A percentile compares a stretch with the other conserved stretches of the same genome.
phyloP scores from a whole-genome alignment of 1,139 yeast species.

The Sporopachydermia cereana region DNA sequence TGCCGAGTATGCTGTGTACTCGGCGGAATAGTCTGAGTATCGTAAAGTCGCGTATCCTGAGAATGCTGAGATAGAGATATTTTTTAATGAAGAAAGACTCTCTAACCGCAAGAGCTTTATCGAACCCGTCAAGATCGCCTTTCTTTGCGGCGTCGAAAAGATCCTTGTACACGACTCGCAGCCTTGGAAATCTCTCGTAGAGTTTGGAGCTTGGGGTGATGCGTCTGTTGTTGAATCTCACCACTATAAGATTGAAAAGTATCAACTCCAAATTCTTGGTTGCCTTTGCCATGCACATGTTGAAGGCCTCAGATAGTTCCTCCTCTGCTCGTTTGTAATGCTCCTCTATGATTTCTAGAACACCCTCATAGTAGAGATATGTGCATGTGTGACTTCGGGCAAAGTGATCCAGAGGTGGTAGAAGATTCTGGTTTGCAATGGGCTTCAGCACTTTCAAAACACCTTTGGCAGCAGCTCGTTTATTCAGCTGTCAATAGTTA shows the following conservation, averaged over 20 bases:
- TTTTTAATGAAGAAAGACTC: slow-evolving; percentile 43
- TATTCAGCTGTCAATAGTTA: slow-evolving; percentile 31
- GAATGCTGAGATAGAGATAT: slow-evolving; percentile 53
- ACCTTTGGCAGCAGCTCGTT: slow-evolving; percentile 67
- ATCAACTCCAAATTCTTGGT: slow-evolving; percentile 24
- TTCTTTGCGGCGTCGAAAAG: slow-evolving; percentile 36
- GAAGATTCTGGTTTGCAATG: slow-evolving; percentile 30
- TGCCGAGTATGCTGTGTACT: slow-evolving; percentile 28
- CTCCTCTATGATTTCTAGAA: slow-evolving; percentile 50
- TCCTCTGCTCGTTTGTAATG: slow-evolving; percentile 40
- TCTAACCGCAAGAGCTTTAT: slow-evolving; percentile 31
- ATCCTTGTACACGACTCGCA: slow-evolving; percentile 35
- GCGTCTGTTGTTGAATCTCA: slow-evolving; percentile 13
- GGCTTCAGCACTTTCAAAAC: slow-evolving; percentile 62
- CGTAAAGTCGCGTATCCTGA: slow-evolving; percentile 40
- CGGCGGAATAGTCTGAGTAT: slow-evolving; percentile 41
- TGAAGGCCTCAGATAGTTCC: slow-evolving; percentile 39
- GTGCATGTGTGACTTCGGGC: slow-evolving; percentile 45
- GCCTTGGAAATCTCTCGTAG: slow-evolving; percentile 35
- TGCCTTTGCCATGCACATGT: slow-evolving; percentile 21
- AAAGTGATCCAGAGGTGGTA: slow-evolving; percentile 36
- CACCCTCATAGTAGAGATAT: slow-evolving; percentile 56
- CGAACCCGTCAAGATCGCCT: slow-evolving; percentile 48
- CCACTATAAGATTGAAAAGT: slow-evolving; percentile 4
- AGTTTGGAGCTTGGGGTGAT: slow-evolving; percentile 27